These are phyloP conservation scores for Cladochytrium replicatum DNA, from an alignment of 192 early-diverging fungal genomes.

Conservation along the genomic window DNA sequence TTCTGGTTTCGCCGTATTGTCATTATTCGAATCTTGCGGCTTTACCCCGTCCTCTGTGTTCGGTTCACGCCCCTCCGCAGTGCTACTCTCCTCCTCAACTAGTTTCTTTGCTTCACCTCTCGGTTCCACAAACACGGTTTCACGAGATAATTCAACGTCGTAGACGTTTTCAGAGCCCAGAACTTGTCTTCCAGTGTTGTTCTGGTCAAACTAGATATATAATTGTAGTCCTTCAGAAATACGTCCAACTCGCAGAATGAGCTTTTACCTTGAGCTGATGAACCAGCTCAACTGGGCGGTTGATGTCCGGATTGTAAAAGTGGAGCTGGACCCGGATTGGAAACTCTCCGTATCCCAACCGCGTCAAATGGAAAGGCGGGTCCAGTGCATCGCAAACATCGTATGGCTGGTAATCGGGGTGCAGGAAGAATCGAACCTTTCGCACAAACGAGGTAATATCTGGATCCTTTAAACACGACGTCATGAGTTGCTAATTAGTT, in stretches of 20 bases:
- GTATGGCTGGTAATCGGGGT: slow-evolving; percentile 80
- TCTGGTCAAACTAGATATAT: slow-evolving; percentile 52
- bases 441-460: slow-evolving; percentile 57
- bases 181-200: slow-evolving; percentile 54
- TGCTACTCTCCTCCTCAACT: background rate
- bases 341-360: slow-evolving; percentile 94
- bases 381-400: slow-evolving; percentile 74
- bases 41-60: background rate
- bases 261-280: slow-evolving; percentile 59
- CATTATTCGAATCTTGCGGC: background rate
- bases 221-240: background rate
- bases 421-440: slow-evolving; percentile 75
- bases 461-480: slow-evolving; percentile 14
- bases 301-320: slow-evolving; percentile 71
- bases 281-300: slow-evolving; percentile 78
- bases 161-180: slow-evolving; percentile 63
- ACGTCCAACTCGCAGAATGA: background rate
- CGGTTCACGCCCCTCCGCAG: slow-evolving; percentile 3
- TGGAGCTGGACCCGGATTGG: slow-evolving; percentile 71
- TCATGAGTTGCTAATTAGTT: background rate
- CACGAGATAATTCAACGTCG: slow-evolving; percentile 78
- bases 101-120: no score
- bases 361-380: slow-evolving; percentile 72
- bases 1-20: no score
- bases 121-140: slow-evolving; percentile 48